These are phyloP conservation scores for Plantago coronopus DNA, from an alignment of 305 asterid genomes.

Conservation along the genomic window DNA sequence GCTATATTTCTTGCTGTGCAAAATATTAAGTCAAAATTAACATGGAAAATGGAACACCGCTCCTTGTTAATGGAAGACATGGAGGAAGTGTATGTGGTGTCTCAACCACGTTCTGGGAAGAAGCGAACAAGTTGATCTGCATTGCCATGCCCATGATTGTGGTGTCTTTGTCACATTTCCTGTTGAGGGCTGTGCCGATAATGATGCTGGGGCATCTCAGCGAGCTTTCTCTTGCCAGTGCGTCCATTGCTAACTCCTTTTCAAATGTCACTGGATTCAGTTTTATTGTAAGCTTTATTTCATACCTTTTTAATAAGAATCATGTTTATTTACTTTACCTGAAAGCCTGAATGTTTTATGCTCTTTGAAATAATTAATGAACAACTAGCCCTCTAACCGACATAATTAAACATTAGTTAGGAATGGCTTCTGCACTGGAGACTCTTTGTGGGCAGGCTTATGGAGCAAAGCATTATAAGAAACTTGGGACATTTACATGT, in stretches of 20 bases:
- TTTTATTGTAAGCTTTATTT: constrained; percentile 30
- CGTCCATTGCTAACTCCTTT: constrained; percentile 52
- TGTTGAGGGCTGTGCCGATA: constrained; percentile 41
- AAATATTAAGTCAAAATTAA: too few relatives aligned
- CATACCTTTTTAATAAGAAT: too few relatives aligned
- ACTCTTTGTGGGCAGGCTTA: constrained; percentile 33
- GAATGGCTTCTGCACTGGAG: constrained; percentile 29
- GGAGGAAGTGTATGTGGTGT: too few relatives aligned
- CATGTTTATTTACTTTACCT: too few relatives aligned
- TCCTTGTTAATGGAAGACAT: not conserved
- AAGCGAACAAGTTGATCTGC: constrained; percentile 39
- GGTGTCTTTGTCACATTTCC: constrained; percentile 44
- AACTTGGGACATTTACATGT: constrained; percentile 29
- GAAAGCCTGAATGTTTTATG: too few relatives aligned
- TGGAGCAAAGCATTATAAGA: constrained; percentile 27
- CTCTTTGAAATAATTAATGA: too few relatives aligned
- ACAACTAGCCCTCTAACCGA: too few relatives aligned
- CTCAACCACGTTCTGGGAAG: constrained; percentile 4
- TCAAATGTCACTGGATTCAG: constrained; percentile 55
- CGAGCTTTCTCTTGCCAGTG: constrained; percentile 51
- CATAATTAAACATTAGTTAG: constrained; percentile 7
- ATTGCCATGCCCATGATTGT: constrained; percentile 54
- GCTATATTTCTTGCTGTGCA: too few relatives aligned
- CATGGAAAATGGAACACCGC: too few relatives aligned
- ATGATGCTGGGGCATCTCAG: constrained; percentile 66